These are phyloP conservation scores for Eucalyptus globulus DNA, from an alignment of 345 rosid genomes.

Conservation along the genomic window DNA sequence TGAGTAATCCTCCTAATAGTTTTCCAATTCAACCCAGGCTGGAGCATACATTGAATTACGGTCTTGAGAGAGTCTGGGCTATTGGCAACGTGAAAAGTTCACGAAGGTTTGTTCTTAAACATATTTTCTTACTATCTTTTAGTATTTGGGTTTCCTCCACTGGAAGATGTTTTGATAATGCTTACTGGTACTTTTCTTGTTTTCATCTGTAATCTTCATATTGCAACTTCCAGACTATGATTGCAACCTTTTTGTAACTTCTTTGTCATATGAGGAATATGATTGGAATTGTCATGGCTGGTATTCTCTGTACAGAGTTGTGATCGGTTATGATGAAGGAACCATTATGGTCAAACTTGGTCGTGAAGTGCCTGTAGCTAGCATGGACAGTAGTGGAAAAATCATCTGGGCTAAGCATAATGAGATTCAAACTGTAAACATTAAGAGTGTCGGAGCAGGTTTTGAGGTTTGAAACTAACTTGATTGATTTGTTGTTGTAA, in stretches of 20 bases:
- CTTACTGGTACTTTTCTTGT: neutral
- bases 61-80: constrained; percentile 99
- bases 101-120: constrained; percentile 42
- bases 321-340: constrained; percentile 99
- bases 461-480: constrained; percentile 52
- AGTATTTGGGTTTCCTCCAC: neutral
- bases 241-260: neutral
- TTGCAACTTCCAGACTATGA: neutral
- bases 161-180: neutral
- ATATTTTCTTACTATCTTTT: neutral
- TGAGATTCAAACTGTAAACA: constrained; percentile 97
- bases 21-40: constrained; percentile 37
- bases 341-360: constrained; percentile 99
- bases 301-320: constrained; percentile 46
- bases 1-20: neutral
- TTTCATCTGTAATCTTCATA: neutral
- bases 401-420: constrained; percentile 99
- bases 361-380: constrained; percentile 95
- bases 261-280: neutral
- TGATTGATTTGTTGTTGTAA: neutral
- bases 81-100: constrained; percentile 81
- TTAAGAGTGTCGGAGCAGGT: constrained; percentile 95
- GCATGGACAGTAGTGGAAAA: constrained; percentile 99
- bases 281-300: neutral
- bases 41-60: constrained; percentile 82